Base-by-base conservation (phyloP, 345 rosid species). In the Moringa oleifera region DNA sequence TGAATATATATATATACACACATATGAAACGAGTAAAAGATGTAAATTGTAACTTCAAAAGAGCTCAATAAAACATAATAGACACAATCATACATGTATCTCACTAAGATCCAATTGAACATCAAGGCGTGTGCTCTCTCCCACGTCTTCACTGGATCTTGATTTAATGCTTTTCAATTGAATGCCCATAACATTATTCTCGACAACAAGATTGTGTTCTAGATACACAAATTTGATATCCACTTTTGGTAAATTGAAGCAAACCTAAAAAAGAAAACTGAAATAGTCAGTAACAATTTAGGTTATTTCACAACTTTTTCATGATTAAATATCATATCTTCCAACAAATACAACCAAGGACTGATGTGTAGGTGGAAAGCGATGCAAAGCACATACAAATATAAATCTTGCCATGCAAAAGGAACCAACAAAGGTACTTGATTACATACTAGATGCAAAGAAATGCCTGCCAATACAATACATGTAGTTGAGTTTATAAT, bases 81-180 rank as follows among this genome's bases (percentile, higher is more conserved):
- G 25, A 37, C 61, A 51, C 41, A 37, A 47, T 45, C 71, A 64
- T 94, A 94, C 99, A 85, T 94, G 92, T 77, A 94, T 88, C 83
- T 90, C 99, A 74, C 91, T 85, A 64, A 88, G 79, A 73, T 94
- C 99, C 81, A 90, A 54, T 69, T 86, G 95, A 74, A 90, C 66
- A 69, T 94, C 99, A 68, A 94, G 83, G 59, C 97, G 95, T 57
- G 91, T 84, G 66, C 88, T 83, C 78, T 90, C 97, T 69, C 96
- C 98, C 52, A 79, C 77, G 80, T 94, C 99, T 83, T 94, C 99
- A 59, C 51, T 68, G 53, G 83, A 81, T 57, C 72, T 77, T 59
- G 97, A 83, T 77, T 90, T 90, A 65, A 71, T 64, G 75, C 85
- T 78, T 67, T 78, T 85, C 64, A 90, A 75, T 72, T 83, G 85